Percentiles rank a stretch among this genome's conserved stretches.
phyloP scores from a whole-genome alignment of 805 yeast genomes.

The Hanseniaspora jakobsenii region DNA sequence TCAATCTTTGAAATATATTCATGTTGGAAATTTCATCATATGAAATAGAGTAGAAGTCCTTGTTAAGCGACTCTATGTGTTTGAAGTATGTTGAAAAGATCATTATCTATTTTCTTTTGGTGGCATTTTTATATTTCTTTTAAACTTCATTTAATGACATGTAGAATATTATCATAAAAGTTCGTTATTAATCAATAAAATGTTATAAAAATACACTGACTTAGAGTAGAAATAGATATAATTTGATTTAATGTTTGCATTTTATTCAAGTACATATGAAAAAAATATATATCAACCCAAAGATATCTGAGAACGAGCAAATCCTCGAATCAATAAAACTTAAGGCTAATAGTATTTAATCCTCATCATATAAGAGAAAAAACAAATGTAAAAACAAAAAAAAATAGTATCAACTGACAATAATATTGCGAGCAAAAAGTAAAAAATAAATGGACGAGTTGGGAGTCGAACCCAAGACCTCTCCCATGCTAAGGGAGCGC shows the following conservation, averaged over 20 bases:
- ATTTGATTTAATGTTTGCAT: too few species aligned
- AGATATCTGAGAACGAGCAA: too few species aligned
- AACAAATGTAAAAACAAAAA: background rate
- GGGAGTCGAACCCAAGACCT: conserved; percentile 72
- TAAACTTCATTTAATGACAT: background rate
- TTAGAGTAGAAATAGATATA: too few species aligned
- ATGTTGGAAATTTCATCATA: conserved; percentile 46
- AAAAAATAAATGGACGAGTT: conserved; percentile 44
- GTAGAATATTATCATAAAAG: background rate
- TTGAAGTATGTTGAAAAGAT: conserved; percentile 11
- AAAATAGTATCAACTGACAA: background rate
- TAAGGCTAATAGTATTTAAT: too few species aligned
- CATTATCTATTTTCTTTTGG: background rate
- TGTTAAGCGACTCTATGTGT: conserved; percentile 23
- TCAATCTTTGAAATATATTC: conserved; percentile 48
- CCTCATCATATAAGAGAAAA: background rate
- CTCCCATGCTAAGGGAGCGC: conserved; percentile 71
- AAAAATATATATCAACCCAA: too few species aligned
- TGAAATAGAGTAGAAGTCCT: conserved; percentile 25
- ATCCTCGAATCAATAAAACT: too few species aligned
- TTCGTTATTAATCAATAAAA: too few species aligned
- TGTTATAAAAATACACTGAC: too few species aligned
- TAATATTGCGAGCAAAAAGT: background rate
- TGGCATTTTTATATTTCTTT: background rate
- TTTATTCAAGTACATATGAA: too few species aligned